phyloP scores from a whole-genome alignment of 169 alveolate species.

The Perkinsus marinus region DNA sequence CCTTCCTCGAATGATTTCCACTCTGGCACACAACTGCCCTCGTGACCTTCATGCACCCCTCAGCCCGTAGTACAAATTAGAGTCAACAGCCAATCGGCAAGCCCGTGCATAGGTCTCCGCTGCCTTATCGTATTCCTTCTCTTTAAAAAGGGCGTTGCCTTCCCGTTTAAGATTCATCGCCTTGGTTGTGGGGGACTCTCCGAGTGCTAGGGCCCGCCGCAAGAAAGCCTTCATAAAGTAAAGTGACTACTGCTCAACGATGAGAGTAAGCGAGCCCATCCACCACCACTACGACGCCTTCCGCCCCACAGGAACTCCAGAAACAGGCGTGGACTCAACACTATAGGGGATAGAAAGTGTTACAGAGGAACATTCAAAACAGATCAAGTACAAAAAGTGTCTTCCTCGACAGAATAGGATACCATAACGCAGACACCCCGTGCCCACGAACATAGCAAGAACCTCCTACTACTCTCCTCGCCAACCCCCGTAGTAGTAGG shows the following conservation, averaged over 20 bases:
- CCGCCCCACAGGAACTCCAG: not conserved
- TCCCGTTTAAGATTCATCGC: not conserved
- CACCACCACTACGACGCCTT: not conserved
- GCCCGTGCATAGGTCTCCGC: not conserved
- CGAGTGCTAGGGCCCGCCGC: not conserved
- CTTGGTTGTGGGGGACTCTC: not conserved
- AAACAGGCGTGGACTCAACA: no score
- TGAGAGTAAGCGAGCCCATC: no score
- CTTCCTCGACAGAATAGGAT: no score
- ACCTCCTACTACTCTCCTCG: not conserved
- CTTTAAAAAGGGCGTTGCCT: not conserved
- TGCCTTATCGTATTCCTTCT: not conserved
- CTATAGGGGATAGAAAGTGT: no score
- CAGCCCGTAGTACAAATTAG: not conserved
- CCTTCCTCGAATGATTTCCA: no score
- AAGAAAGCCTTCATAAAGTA: not conserved
- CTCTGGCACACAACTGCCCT: no score
- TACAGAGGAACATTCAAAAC: no score
- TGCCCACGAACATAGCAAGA: no score
- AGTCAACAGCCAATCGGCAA: not conserved
- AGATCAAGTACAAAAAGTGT: no score
- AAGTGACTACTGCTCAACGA: not conserved
- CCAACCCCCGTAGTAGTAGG: not conserved
- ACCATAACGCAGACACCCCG: no score
- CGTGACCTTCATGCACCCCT: no score